Evolutionary conservation across 192 early-diverging fungal genomes (phyloP), one percentile per base, ranked within the genome.

Genomic region (Umbelopsis vinacea): DNA sequence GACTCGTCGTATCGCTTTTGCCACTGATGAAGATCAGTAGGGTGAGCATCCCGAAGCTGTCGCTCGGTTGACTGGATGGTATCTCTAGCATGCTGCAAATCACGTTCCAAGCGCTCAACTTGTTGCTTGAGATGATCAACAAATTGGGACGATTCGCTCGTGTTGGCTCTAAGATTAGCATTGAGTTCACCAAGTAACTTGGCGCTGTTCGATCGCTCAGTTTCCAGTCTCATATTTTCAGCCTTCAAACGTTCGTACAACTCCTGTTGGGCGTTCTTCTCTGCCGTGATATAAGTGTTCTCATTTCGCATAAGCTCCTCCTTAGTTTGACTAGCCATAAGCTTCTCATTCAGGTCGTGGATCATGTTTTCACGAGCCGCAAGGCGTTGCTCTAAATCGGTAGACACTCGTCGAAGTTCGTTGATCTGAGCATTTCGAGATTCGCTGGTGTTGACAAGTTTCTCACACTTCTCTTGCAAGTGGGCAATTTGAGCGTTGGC

Each of bases 81-180:
- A 33, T 72, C 71, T 17, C 60, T 35, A 15, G 48, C 33, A 17
- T 66, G 29, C 17, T 63, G 40, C 43, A 72, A 26, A n/a, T 72
- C 60, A n/a, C 71, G 71, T 12, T 45, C 24, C 0, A 66, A 33
- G 8, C 60, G 57, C 8, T 60, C 71, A 15, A 50, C 60, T 22
- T 66, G 55, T 66, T 46, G 46, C 29, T 48, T 63, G 3, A 72
- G 60, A 35, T 72, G 55, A 3, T 72, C 57, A 2, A 72, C 60
- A 26, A 66, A 40, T 11, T 66, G 71, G 12, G 57, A 46, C 4
- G 57, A 66, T 46, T 50, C 63, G 45, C 24, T 52, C 4, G 71
- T 72, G 26, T 33, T 45, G 14, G 33, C 46, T 43, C 29, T 45
- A 11, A 72, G 24, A 24, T 19, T 66, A 11, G 57, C 60, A 52